Conservation (phyloP, 495 filamentous ascomycete species). For the Aspergillus indologenus region DNA sequence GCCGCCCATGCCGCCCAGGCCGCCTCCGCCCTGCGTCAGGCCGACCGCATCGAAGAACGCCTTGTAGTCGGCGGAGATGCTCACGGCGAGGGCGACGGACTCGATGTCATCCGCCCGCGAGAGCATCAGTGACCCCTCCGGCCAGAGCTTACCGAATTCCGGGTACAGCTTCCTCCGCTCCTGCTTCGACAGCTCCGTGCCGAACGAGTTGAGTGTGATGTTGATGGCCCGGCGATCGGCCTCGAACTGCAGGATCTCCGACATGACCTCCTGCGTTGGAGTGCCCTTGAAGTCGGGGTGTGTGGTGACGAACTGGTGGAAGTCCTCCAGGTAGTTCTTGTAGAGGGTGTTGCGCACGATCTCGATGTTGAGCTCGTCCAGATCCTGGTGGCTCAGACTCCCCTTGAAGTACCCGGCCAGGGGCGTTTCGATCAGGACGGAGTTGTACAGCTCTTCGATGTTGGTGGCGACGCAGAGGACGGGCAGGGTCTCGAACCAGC, state of each 20-base stretch:
- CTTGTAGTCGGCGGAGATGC: constrained; percentile 89
- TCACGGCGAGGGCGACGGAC: constrained; percentile 86
- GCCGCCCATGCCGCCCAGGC: constrained; percentile 82
- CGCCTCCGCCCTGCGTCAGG: constrained; percentile 67
- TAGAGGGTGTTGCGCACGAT: constrained; percentile 98
- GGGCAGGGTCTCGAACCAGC: constrained; percentile 98
- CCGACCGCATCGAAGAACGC: constrained; percentile 90
- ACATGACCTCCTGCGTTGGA: constrained; percentile 90
- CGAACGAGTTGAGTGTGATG: constrained; percentile 98
- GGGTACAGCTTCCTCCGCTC: constrained; percentile 97
- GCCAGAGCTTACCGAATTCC: constrained; percentile 82
- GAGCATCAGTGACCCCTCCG: constrained; percentile 92
- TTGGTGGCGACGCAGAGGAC: constrained; percentile 97
- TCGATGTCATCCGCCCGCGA: constrained; percentile 94
- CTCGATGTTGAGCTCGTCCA: constrained; percentile 99
- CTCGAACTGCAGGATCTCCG: constrained; percentile 92
- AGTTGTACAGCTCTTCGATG: constrained; percentile 98
- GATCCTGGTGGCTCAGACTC: constrained; percentile 87
- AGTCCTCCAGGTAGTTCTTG: constrained; percentile 99
- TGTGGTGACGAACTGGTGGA: constrained; percentile 85
- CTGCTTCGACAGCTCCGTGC: constrained; percentile 89
- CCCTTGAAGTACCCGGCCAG: constrained; percentile 96
- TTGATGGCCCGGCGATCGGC: constrained; percentile 96
- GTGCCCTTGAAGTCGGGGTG: constrained; percentile 81
- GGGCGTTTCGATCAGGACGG: constrained; percentile 92